These are phyloP conservation scores for Filobasidium wieringae DNA, from an alignment of 768 basidiomycete species.

Conservation along the genomic window DNA sequence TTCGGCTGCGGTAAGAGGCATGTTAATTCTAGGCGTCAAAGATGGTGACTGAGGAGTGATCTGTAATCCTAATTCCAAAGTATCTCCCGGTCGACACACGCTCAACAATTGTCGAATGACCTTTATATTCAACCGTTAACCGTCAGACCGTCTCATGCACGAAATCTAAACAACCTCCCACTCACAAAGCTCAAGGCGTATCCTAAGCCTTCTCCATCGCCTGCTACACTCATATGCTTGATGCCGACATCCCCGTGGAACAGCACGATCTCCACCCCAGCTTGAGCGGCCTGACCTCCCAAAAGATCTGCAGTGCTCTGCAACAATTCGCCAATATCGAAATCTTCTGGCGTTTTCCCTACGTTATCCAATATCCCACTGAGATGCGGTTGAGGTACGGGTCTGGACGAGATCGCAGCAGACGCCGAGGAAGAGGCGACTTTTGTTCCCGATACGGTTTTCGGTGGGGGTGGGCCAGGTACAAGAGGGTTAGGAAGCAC, in stretches of 20 bases:
- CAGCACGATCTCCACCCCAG: constrained; percentile 77
- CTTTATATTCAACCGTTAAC: constrained; percentile 40
- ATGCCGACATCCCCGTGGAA: constrained; percentile 81
- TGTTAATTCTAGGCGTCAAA: constrained; percentile 22
- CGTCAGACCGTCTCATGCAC: too few species aligned
- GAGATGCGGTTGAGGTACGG: neutral
- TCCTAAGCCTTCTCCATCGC: constrained; percentile 70
- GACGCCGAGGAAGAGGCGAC: neutral
- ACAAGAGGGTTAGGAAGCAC: neutral
- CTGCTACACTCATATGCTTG: constrained; percentile 72
- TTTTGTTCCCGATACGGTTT: neutral
- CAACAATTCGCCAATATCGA: constrained; percentile 81
- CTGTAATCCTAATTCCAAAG: constrained; percentile 68
- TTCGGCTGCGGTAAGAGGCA: constrained; percentile 22
- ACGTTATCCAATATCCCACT: constrained; percentile 12
- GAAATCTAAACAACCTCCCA: constrained; percentile 12
- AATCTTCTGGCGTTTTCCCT: constrained; percentile 47
- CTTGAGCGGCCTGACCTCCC: constrained; percentile 68
- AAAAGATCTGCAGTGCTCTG: constrained; percentile 81
- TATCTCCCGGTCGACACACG: constrained; percentile 60
- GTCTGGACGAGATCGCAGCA: neutral
- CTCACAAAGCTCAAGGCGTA: constrained; percentile 77
- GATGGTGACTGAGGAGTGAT: constrained; percentile 37
- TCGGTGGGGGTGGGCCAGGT: neutral
- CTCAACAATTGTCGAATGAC: constrained; percentile 70